These are phyloP conservation scores for Mycena metata DNA, from an alignment of 768 basidiomycete species.

Conservation along the genomic window DNA sequence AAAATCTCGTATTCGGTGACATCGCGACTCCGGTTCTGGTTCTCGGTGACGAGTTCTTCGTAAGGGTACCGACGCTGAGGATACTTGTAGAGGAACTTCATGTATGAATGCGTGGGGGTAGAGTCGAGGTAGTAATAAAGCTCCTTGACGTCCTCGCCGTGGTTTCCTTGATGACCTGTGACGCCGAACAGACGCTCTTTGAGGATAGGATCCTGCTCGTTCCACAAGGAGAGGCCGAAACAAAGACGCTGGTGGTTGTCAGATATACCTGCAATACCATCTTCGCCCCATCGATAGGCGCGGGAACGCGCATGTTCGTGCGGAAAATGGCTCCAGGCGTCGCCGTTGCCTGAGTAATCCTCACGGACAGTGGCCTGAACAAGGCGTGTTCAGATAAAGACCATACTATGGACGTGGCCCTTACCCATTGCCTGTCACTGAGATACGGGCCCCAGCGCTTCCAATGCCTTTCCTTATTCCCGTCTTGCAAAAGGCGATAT, in stretches of 20 bases:
- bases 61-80: conserved; percentile 94
- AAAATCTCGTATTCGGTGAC: conserved; percentile 94
- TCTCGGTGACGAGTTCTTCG: conserved; percentile 92
- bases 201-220: conserved; percentile 92
- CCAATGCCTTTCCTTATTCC: conserved; percentile 88
- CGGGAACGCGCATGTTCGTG: conserved; percentile 94
- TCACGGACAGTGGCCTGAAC: conserved; percentile 95
- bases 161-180: conserved; percentile 97
- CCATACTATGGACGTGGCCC: conserved; percentile 42
- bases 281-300: conserved; percentile 99
- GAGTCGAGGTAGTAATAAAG: conserved; percentile 99
- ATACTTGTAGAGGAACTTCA: conserved; percentile 99
- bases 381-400: conserved; percentile 23
- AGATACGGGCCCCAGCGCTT: conserved; percentile 99
- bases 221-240: conserved; percentile 94
- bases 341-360: conserved; percentile 97
- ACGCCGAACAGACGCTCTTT: conserved; percentile 98
- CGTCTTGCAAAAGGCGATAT: conserved; percentile 88
- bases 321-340: conserved; percentile 96
- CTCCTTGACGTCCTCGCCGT: conserved; percentile 99
- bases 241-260: conserved; percentile 97
- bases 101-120: conserved; percentile 99
- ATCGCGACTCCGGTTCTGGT: conserved; percentile 82
- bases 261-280: conserved; percentile 96
- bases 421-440: conserved; percentile 96